Evolutionary conservation across 805 yeast species (phyloP).

Genomic region (Suhomyces xylopsoci): DNA sequence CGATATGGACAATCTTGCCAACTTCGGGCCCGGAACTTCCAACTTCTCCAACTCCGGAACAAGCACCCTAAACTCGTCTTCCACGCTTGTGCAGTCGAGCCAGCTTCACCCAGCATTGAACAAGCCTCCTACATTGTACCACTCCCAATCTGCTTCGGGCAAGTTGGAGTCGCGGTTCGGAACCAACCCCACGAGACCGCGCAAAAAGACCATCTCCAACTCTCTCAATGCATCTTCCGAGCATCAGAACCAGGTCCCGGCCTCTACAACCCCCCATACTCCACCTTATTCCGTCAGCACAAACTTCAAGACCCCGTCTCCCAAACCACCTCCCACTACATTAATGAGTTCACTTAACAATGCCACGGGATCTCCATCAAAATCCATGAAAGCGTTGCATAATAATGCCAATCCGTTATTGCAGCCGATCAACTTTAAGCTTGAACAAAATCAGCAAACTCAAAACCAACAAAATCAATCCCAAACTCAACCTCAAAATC

Average conservation of each 20-base stretch:
- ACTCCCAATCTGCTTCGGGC: conserved; percentile 44
- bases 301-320: conserved; percentile 36
- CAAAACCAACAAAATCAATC: not conserved
- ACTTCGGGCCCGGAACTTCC: conserved; percentile 11
- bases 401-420: conserved; percentile 44
- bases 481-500: not conserved
- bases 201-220: conserved; percentile 39
- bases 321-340: conserved; percentile 26
- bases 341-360: conserved; percentile 13
- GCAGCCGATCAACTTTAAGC: conserved; percentile 54
- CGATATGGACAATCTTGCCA: conserved; percentile 48
- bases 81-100: not conserved
- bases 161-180: conserved; percentile 29
- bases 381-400: conserved; percentile 51
- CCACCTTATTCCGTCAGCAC: conserved; percentile 39
- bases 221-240: conserved; percentile 29
- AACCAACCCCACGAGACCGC: conserved; percentile 23
- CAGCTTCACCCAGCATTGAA: conserved; percentile 20
- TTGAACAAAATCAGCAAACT: not conserved
- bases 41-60: not conserved
- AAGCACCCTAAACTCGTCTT: not conserved
- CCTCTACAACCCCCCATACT: conserved; percentile 30
- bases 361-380: conserved; percentile 36
- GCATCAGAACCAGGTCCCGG: conserved; percentile 3
- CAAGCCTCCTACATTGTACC: conserved; percentile 44